A percentile compares a stretch with the other conserved stretches of the same genome.
phyloP scores from a whole-genome alignment of 2,329 filamentous ascomycete genomes.

The Alternaria ventricosa region DNA sequence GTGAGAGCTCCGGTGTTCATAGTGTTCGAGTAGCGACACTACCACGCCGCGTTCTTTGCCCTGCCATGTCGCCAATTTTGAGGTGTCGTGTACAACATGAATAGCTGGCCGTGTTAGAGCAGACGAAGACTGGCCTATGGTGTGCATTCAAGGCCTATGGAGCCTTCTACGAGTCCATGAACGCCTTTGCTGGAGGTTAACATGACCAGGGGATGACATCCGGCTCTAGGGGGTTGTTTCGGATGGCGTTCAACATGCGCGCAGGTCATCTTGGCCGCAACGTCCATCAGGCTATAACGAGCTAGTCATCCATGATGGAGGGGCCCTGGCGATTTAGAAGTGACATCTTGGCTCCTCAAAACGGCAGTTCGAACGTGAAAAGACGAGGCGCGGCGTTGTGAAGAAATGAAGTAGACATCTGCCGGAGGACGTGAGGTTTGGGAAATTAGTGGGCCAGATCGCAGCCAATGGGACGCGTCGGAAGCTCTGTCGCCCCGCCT shows the following conservation, averaged over 20 bases:
- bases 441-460: neutral
- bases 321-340: neutral
- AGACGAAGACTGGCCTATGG: neutral
- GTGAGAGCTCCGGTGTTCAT: neutral
- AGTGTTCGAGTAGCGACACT: neutral
- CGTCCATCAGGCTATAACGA: neutral
- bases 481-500: neutral
- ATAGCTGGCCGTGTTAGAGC: neutral
- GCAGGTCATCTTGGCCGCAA: neutral
- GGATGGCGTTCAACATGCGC: neutral
- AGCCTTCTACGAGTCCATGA: neutral
- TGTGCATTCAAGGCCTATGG: rapidly evolving
- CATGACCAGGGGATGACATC: neutral
- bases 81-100: neutral
- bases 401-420: neutral
- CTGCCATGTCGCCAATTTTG: neutral
- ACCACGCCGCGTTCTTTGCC: neutral
- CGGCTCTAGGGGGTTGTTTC: neutral
- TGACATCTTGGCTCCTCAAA: neutral
- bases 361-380: neutral
- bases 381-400: neutral
- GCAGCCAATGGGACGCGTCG: neutral
- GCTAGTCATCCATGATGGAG: neutral
- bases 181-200: neutral
- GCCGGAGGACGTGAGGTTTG: neutral